phyloP scores from a whole-genome alignment of 352 stramenopile species.

The Detonula confervacea region DNA sequence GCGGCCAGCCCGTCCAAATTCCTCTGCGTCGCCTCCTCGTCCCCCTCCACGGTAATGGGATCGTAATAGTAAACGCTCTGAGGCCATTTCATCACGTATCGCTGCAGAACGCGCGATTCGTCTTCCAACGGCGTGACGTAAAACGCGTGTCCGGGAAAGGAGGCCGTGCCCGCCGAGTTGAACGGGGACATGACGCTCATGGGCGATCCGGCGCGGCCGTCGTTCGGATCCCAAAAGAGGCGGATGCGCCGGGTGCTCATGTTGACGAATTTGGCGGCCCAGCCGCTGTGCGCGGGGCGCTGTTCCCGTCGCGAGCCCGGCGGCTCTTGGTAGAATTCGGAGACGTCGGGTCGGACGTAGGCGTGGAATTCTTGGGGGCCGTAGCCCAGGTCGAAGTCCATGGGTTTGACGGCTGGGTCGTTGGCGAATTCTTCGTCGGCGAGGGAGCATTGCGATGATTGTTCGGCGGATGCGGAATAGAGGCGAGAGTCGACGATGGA shows the following conservation, averaged over 20 bases:
- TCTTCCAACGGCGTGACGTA: slow-evolving; percentile 42
- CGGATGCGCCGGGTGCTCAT: slow-evolving; percentile 44
- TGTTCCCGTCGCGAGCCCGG: slow-evolving; percentile 7
- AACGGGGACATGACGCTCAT: slow-evolving; percentile 65
- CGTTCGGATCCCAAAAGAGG: slow-evolving; percentile 64
- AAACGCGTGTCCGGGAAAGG: slow-evolving; percentile 69
- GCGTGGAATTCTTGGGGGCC: slow-evolving; percentile 55
- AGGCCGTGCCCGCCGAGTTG: slow-evolving; percentile 58
- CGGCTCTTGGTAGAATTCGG: slow-evolving; percentile 67
- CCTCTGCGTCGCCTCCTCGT: slow-evolving; percentile 58
- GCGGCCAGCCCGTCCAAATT: slow-evolving; percentile 48
- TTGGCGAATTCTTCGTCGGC: slow-evolving; percentile 56
- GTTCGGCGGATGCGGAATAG: background rate
- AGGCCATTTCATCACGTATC: slow-evolving; percentile 36
- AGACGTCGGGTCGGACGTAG: slow-evolving; percentile 72
- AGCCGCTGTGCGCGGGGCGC: slow-evolving; percentile 50
- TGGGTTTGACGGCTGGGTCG: slow-evolving; percentile 41
- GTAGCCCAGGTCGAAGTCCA: slow-evolving; percentile 54
- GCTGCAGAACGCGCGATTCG: slow-evolving; percentile 27
- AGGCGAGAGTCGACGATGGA: background rate
- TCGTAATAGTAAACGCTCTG: slow-evolving; percentile 70
- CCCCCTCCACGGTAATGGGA: slow-evolving; percentile 58
- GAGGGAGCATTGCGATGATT: slow-evolving; percentile 30
- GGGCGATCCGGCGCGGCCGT: slow-evolving; percentile 26
- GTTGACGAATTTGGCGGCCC: slow-evolving; percentile 80